These are phyloP conservation scores for Boechera divaricarpa DNA, from an alignment of 345 rosid species.

Conservation along the genomic window DNA sequence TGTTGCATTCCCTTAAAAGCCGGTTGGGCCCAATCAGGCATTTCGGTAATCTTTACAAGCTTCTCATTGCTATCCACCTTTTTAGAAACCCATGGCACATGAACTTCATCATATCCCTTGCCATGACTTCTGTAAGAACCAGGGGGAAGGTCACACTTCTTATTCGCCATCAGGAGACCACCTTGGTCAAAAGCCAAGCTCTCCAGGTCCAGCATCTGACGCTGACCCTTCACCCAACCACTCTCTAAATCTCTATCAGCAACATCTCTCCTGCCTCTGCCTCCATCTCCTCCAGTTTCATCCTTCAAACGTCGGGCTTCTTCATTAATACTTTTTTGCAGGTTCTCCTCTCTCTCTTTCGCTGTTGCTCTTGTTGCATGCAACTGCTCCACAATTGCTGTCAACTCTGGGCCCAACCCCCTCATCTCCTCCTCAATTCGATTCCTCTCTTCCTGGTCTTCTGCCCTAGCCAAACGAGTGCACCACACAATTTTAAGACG, in stretches of 20 bases:
- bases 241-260: constrained; percentile 74
- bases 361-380: constrained; percentile 95
- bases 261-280: constrained; percentile 61
- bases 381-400: constrained; percentile 86
- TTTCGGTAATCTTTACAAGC: constrained; percentile 76
- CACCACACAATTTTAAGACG: constrained; percentile 92
- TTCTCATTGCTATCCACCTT: constrained; percentile 64
- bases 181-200: constrained; percentile 82
- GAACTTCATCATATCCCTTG: constrained; percentile 95
- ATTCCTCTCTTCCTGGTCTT: constrained; percentile 81
- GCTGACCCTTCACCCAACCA: constrained; percentile 84
- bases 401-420: constrained; percentile 69
- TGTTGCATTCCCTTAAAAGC: constrained; percentile 93
- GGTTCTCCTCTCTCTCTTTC: constrained; percentile 89
- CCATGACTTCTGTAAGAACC: constrained; percentile 69
- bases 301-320: constrained; percentile 93
- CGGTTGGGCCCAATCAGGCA: constrained; percentile 96
- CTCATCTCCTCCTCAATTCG: constrained; percentile 86
- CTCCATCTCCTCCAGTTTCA: constrained; percentile 71
- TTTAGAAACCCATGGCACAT: constrained; percentile 81
- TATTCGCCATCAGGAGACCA: constrained; percentile 89
- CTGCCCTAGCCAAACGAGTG: constrained; percentile 93
- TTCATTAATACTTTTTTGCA: constrained; percentile 93
- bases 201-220: constrained; percentile 86
- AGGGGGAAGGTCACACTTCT: constrained; percentile 80